Evolutionary conservation across 1,139 yeast species (phyloP), one percentile per base, ranked within the genome.

Genomic region (Blastobotrys ciferrii): DNA sequence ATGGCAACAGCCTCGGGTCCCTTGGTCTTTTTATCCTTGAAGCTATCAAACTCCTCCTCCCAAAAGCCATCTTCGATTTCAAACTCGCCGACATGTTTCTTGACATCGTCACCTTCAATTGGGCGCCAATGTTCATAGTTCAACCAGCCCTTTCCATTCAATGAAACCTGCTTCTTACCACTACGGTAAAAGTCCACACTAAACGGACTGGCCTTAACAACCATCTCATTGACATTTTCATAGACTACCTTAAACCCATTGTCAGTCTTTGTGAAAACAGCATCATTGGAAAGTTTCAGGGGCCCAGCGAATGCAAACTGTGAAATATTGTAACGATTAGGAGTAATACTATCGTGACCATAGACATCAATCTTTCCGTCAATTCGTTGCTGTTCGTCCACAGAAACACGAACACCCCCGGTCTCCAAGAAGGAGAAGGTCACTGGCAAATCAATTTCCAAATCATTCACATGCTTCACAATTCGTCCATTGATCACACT

Each of bases 1-100:
- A 87, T 54, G 0, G 84, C 96, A 33, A 92, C 74, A 0, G 97
- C 80, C 66, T 92, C 98, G 0, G 98, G 98, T 0, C 99, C 98
- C 42, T 87, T 72, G 6, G 88, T 87, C 18, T 84, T 52, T 2
- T 72, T 68, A 61, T 88, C 96, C 7, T 59, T 65, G 39, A 69
- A 73, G 1, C 85, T 76, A 59, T 87, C 72, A 52, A 66, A 67
- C 12, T 57, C 49, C 47, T 68, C 71, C 43, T 62, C 64, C 70
- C 70, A 67, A 40, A 60, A 52, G 3, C 70, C 70, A 32, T 62
- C 62, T 20, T 62, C 51, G 6, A 59, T 53, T 49, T 66, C 70
- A 36, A 50, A 50, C 3, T 47, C 50, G 13, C 56, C 48, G 28
- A 61, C 49, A 38, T 56, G 54, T 30, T 45, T 41, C 15, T 48